Conservation (phyloP, 1,284 basidiomycete species). For the Ganoderma lingzhi region DNA sequence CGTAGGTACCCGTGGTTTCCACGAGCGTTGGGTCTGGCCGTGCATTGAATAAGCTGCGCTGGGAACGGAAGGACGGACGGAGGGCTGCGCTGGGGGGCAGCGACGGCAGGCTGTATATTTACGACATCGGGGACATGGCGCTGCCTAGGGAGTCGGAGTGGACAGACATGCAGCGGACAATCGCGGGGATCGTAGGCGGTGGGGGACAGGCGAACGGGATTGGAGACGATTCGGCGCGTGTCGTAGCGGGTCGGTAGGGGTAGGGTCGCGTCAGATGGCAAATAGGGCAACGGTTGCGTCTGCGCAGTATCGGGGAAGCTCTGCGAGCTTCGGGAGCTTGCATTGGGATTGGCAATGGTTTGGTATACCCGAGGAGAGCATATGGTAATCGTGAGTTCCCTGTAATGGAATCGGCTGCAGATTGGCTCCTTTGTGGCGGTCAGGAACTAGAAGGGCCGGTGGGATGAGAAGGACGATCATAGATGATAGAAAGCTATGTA, state of each 20-base stretch:
- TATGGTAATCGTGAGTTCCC: conserved; percentile 1
- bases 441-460: not conserved
- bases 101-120: conserved; percentile 93
- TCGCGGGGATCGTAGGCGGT: conserved; percentile 69
- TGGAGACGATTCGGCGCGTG: conserved; percentile 53
- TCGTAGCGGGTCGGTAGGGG: conserved; percentile 53
- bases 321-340: not conserved
- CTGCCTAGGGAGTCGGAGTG: conserved; percentile 88
- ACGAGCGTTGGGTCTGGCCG: conserved; percentile 76
- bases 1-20: conserved; percentile 82
- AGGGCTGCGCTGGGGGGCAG: conserved; percentile 90
- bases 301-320: not conserved
- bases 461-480: conserved; percentile 1
- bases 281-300: not conserved
- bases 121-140: conserved; percentile 92
- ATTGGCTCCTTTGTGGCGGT: conserved; percentile 8
- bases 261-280: not conserved
- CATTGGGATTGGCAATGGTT: conserved; percentile 1
- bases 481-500: conserved; percentile 8
- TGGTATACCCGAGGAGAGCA: conserved; percentile 17
- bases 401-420: conserved; percentile 6
- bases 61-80: conserved; percentile 89
- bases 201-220: conserved; percentile 63
- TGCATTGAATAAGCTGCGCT: conserved; percentile 95
- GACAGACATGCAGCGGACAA: conserved; percentile 87